Evolutionary conservation across 176 grass and related monocot species (phyloP), one percentile per base, ranked within the genome.

Genomic region (Raddia distichophylla): DNA sequence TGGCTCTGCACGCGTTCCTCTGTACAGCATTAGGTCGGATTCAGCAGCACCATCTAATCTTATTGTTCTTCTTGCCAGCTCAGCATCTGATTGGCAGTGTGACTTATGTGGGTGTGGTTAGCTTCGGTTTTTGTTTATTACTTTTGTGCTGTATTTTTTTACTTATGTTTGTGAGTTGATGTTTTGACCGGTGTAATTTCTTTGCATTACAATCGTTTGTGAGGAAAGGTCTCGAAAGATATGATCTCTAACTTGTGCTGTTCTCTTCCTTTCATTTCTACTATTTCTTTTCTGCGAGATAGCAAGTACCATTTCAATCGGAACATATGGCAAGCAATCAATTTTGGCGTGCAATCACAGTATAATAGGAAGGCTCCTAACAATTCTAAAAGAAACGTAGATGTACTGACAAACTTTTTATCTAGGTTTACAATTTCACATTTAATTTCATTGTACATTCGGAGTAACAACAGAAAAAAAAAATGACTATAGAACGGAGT

Each of bases 21-120:
- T 83, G 86, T 87, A 87, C 86, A 78, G 59, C 68, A 78, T 57
- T 65, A 72, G 56, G 22, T 76, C 33, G 58, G 80, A 65, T 83
- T 83, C 32, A 78, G 16, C 66, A 72, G 42, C 73, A 83, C 34
- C 66, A 51, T 64, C 48, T 71, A 48, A 32, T 43, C 60, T 51
- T 37, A 47, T 66, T 70, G 72, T 87, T 87, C 58, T 73, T 78
- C 66, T 40, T 72, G 66, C 59, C 10, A 1, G 27, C 59, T 12
- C 37, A 42, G 37, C 33, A 57, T 62, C 16, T 49, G 60, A 78
- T 78, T 54, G 54, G 17, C 65, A 70, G 78, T 61, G 32, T 75
- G 35, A 15, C 37, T 13, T 56, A 34, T 20, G 45, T 72, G 68
- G 57, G 45, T 85, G 75, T 79, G 50, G 58, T 15, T 54, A 63